Percentiles rank a stretch among this genome's conserved stretches.
Conservation (phyloP, 192 early-diverging fungal species). For the Linnemannia elongata region DNA sequence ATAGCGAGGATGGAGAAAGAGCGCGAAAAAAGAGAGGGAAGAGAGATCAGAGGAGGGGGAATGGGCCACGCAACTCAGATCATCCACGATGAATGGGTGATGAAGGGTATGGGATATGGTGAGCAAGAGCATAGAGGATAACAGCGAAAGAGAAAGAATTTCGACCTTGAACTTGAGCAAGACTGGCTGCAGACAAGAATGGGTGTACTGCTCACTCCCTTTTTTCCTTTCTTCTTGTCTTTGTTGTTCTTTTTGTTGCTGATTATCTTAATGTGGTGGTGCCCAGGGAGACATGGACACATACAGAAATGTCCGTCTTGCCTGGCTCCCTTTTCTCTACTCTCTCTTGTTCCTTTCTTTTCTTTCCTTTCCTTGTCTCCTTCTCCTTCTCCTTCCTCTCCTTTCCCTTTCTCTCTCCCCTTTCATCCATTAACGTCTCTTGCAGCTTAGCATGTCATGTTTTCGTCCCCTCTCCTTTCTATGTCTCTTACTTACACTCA, state of each 20-base stretch:
- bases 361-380: neutral
- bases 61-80: neutral
- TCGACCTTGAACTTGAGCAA: no score
- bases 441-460: neutral
- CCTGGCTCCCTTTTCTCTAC: neutral
- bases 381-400: neutral
- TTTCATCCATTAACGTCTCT: constrained; percentile 1
- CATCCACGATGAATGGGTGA: no score
- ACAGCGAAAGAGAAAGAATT: no score
- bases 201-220: no score
- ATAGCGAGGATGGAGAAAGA: neutral
- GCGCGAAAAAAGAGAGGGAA: neutral
- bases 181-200: no score
- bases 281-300: neutral
- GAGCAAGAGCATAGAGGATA: no score
- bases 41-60: neutral
- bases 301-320: neutral
- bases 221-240: no score
- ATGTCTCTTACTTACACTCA: neutral
- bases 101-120: no score
- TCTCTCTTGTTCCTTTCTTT: neutral
- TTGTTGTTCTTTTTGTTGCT: no score
- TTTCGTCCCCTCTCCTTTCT: neutral
- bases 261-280: neutral
- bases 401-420: neutral